Conservation (phyloP, 305 asterid species). For the Fraxinus xanthoxyloides region DNA sequence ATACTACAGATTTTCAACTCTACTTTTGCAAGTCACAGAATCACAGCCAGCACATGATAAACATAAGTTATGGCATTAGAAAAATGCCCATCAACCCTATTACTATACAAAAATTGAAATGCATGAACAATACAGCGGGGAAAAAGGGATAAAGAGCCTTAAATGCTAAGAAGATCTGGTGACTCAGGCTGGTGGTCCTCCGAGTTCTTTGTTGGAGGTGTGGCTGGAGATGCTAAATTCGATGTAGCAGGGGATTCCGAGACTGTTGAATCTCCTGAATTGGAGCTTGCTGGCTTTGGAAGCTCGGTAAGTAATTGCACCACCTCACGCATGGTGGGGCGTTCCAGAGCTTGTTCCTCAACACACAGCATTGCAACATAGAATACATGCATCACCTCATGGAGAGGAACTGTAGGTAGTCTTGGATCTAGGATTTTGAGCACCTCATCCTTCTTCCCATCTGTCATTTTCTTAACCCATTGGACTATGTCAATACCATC, state of each 20-base stretch:
- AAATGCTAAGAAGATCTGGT: slow-evolving; percentile 75
- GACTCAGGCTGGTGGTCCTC: slow-evolving; percentile 41
- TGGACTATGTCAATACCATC: slow-evolving; percentile 91
- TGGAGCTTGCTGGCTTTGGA: slow-evolving; percentile 46
- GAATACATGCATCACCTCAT: slow-evolving; percentile 85
- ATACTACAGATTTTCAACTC: neutral
- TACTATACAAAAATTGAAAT: slow-evolving; percentile 36
- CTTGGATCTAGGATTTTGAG: slow-evolving; percentile 71
- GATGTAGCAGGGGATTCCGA: slow-evolving; percentile 38
- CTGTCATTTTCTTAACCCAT: slow-evolving; percentile 79
- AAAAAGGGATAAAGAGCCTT: slow-evolving; percentile 1
- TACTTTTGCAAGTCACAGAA: slow-evolving; percentile 11
- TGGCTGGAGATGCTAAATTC: slow-evolving; percentile 42
- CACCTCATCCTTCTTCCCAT: slow-evolving; percentile 75
- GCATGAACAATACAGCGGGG: neutral
- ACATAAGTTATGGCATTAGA: slow-evolving; percentile 20
- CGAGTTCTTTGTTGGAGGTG: slow-evolving; percentile 8
- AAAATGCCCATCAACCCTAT: slow-evolving; percentile 20
- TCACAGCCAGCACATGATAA: slow-evolving; percentile 19
- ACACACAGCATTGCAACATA: slow-evolving; percentile 91
- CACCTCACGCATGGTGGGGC: slow-evolving; percentile 94
- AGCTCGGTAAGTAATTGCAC: slow-evolving; percentile 85
- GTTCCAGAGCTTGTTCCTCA: slow-evolving; percentile 80
- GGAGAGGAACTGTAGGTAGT: slow-evolving; percentile 71
- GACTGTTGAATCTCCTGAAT: slow-evolving; percentile 39